Base-by-base conservation (phyloP, 768 basidiomycete genomes). In the Rhodotorula taiwanensis region DNA sequence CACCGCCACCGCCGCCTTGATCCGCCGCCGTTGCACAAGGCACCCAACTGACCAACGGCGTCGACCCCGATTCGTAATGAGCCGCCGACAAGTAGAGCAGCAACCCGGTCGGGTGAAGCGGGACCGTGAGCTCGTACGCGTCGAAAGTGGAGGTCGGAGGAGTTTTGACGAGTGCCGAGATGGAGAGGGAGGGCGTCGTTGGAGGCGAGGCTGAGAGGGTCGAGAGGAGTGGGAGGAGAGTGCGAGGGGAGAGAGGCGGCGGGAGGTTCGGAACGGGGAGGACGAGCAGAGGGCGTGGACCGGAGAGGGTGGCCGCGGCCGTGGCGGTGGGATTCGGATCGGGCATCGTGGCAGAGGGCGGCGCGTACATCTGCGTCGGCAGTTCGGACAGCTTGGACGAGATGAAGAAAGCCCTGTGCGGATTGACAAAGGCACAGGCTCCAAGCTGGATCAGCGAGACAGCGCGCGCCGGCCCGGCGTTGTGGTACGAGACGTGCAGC, bases 301-400 rank as follows among this genome's bases (percentile, higher is more conserved):
- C 14, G 15, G 42, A 27, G 1, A 36, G 44, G 36, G 3, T 55
- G 5, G 36, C 23, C 5, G 41, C 36, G 42, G 21, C n/a, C 20
- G 47, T n/a, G 53, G 25, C 51, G n/a, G 50, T 1, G 5, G 27
- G n/a, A 33, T 10, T 16, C 27, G 13, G 21, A 44, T 25, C 14
- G 31, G 39, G 5, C 20, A n/a, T 8, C 41, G 28, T 7, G 18
- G 33, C 18, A 18, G 18, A n/a, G 25, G 15, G 20, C 9, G 58
- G 54, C 0, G 44, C 3, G 52, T 60, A 64, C 9, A 39, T 39
- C 30, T 68, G 66, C 1, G 58, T 44, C 0, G 15, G 14, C 28
- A 68, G 66, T 28, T 68, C 66, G n/a, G 66, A 56, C 15, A 68
- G 62, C 49, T 68, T 68, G 25, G 66, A 68, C 9, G 48, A 6